Percentiles rank a stretch among this genome's conserved stretches.
Conservation (phyloP, 805 yeast species). For the Torulaspora indica region DNA sequence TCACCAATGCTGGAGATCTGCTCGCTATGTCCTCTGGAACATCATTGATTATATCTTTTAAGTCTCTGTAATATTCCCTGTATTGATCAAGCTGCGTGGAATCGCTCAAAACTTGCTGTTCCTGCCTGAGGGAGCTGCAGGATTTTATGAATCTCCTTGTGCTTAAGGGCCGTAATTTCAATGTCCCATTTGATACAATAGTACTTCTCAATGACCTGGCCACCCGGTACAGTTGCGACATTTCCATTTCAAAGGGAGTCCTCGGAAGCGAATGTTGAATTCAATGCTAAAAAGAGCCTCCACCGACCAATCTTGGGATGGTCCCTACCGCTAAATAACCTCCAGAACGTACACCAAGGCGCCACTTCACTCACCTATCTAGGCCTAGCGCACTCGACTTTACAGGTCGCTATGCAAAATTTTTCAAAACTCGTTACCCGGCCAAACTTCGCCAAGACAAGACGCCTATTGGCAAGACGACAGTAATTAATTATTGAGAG, state of each 20-base stretch:
- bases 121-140: conserved; percentile 1
- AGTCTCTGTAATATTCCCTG: conserved; percentile 22
- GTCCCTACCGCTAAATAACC: not conserved
- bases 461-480: too few relatives aligned
- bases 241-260: not conserved
- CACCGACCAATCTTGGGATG: not conserved
- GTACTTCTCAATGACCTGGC: conserved; percentile 7
- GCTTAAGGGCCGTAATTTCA: not conserved
- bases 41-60: conserved; percentile 20
- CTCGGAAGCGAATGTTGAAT: not conserved
- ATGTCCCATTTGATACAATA: conserved; percentile 1
- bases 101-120: conserved; percentile 3
- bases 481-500: too few relatives aligned
- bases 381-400: not conserved
- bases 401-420: not conserved
- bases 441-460: too few relatives aligned
- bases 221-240: conserved; percentile 13
- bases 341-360: too few relatives aligned
- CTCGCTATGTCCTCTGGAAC: conserved; percentile 48
- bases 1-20: conserved; percentile 64
- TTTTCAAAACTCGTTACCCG: not conserved
- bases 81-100: conserved; percentile 24
- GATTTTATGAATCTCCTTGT: conserved; percentile 4
- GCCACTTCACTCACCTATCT: not conserved
- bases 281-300: conserved; percentile 1